Percentiles rank a stretch among this genome's conserved stretches.
phyloP scores from a whole-genome alignment of 2,329 filamentous ascomycete genomes.

The Pestalotiopsis sp. region DNA sequence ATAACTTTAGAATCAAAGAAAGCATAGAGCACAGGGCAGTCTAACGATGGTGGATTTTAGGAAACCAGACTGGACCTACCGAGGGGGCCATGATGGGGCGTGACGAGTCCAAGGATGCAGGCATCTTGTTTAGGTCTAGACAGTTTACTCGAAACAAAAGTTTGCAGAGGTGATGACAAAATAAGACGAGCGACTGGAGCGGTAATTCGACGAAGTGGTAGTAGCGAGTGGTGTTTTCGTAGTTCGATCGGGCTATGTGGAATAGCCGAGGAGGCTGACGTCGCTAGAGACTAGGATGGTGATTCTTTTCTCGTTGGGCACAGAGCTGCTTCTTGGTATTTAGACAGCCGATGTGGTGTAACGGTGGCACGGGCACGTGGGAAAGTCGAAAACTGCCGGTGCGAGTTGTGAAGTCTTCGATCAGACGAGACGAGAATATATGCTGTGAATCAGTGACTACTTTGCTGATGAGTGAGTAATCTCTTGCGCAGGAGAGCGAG shows the following conservation, averaged over 20 bases:
- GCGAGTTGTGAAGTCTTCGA: neutral
- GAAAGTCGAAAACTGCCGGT: neutral
- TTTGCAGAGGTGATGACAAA: neutral
- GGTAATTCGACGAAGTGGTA: neutral
- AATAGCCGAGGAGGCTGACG: neutral
- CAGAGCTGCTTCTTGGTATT: neutral
- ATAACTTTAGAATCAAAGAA: neutral
- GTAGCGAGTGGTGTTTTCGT: neutral
- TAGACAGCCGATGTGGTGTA: neutral
- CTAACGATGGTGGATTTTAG: neutral
- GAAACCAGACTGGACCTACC: constrained; percentile 43
- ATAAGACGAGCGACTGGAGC: neutral
- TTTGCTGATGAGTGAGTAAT: too few relatives aligned
- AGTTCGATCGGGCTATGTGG: neutral
- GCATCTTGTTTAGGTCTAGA: constrained; percentile 39
- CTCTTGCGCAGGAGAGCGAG: neutral
- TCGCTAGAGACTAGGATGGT: neutral
- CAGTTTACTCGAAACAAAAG: neutral
- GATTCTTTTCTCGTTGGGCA: neutral
- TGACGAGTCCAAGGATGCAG: constrained; percentile 58
- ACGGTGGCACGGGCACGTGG: neutral
- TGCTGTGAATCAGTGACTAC: too few relatives aligned
- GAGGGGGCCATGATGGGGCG: constrained; percentile 64
- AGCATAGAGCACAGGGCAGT: neutral
- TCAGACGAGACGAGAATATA: too few relatives aligned